Percentiles rank a stretch among this genome's conserved stretches.
These are phyloP conservation scores for Corylus americana DNA, from an alignment of 306 rosid genomes.

Conservation along the genomic window DNA sequence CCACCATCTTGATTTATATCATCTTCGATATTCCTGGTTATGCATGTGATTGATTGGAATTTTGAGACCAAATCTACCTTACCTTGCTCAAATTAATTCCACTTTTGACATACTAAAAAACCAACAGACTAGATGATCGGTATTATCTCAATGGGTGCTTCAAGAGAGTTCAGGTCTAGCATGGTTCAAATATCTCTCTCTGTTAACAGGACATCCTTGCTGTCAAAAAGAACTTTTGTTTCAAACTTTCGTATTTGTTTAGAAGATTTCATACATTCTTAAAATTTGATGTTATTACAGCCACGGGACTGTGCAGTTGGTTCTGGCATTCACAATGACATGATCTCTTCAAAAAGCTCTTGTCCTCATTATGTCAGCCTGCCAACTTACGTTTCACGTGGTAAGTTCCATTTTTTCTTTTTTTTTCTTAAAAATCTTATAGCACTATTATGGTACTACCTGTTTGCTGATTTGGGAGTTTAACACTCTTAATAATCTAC, in stretches of 20 bases:
- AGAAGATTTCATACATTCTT: background rate
- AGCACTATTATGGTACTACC: background rate
- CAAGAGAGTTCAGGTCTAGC: background rate
- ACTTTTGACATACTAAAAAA: background rate
- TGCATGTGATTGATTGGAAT: background rate
- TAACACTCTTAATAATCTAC: background rate
- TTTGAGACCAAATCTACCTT: background rate
- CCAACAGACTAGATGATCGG: background rate
- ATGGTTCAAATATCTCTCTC: background rate
- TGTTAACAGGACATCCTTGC: background rate
- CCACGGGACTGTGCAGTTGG: conserved; percentile 72
- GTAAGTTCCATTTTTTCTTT: conserved; percentile 32
- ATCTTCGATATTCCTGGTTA: background rate
- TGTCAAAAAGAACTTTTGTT: conserved; percentile 13
- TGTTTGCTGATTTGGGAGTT: background rate
- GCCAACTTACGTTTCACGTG: conserved; percentile 50
- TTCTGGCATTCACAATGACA: conserved; percentile 38
- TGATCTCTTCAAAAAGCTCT: conserved; percentile 49
- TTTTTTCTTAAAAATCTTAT: background rate
- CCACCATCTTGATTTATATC: background rate
- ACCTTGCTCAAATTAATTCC: background rate
- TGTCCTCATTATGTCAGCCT: conserved; percentile 79
- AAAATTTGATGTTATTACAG: conserved; percentile 43
- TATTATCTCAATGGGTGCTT: background rate
- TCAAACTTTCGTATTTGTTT: conserved; percentile 3